Conservation (phyloP, 2,329 filamentous ascomycete genomes). For the Penicillium freii region DNA sequence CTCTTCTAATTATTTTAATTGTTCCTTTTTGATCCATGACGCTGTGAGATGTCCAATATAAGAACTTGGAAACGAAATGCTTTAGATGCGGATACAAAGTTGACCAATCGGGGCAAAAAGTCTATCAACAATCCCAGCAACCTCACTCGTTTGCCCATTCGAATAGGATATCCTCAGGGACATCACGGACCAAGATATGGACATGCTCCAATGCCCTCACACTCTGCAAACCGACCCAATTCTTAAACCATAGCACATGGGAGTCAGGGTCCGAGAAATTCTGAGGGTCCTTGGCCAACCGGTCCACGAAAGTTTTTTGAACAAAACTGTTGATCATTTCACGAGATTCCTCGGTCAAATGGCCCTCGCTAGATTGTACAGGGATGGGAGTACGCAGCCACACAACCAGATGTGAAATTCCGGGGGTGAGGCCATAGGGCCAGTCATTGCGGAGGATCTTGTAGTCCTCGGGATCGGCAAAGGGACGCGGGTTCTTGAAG, state of each 20-base stretch:
- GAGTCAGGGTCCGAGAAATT: slow-evolving; percentile 36
- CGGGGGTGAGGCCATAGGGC: slow-evolving; percentile 58
- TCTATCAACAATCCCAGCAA: neutral
- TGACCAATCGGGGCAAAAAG: neutral
- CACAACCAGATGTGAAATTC: slow-evolving; percentile 57
- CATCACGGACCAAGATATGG: slow-evolving; percentile 54
- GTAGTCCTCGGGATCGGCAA: slow-evolving; percentile 55
- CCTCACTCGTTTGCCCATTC: slow-evolving; percentile 45
- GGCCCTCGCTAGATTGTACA: slow-evolving; percentile 46
- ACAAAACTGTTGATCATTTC: slow-evolving; percentile 52
- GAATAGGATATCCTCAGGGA: slow-evolving; percentile 43
- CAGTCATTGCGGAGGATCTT: slow-evolving; percentile 61
- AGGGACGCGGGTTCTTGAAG: slow-evolving; percentile 50
- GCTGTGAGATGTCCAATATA: neutral
- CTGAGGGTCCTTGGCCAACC: slow-evolving; percentile 37
- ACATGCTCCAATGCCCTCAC: slow-evolving; percentile 59
- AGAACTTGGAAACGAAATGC: neutral
- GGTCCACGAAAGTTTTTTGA: slow-evolving; percentile 48
- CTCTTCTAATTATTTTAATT: neutral
- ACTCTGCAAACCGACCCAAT: slow-evolving; percentile 60
- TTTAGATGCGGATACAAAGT: neutral
- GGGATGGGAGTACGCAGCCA: slow-evolving; percentile 56
- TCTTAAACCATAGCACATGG: slow-evolving; percentile 64
- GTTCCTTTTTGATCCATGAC: neutral
- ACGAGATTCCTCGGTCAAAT: slow-evolving; percentile 52